phyloP scores from a whole-genome alignment of 2,329 filamentous ascomycete genomes.

The Lachnellula subtilissima region DNA sequence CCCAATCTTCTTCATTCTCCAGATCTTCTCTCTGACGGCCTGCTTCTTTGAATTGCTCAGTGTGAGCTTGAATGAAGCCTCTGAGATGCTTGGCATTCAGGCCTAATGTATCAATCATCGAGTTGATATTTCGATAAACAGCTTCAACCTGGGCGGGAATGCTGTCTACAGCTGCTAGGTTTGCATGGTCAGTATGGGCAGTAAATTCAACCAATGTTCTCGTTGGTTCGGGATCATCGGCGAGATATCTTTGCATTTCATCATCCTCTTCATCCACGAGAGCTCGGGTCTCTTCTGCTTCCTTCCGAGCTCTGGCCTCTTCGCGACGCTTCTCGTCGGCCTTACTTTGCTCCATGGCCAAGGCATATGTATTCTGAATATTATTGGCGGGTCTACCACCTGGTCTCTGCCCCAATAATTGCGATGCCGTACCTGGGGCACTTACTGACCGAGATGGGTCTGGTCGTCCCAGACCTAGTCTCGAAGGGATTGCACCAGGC shows the following conservation, averaged over 20 bases:
- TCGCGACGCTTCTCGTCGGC: conserved; percentile 26
- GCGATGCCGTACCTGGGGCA: conserved; percentile 54
- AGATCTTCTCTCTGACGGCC: conserved; percentile 63
- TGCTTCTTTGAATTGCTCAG: conserved; percentile 46
- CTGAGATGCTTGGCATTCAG: conserved; percentile 65
- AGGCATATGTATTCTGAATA: conserved; percentile 17
- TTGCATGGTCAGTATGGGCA: conserved; percentile 52
- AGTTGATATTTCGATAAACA: conserved; percentile 76
- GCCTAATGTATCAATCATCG: conserved; percentile 90
- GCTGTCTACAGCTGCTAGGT: conserved; percentile 42
- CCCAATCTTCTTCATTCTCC: conserved; percentile 64
- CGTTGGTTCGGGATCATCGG: conserved; percentile 56
- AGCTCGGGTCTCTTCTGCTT: conserved; percentile 52
- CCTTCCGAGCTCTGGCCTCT: conserved; percentile 46
- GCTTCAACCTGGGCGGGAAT: conserved; percentile 60
- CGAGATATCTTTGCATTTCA: conserved; percentile 58
- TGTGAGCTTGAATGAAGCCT: conserved; percentile 64
- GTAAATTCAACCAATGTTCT: conserved; percentile 63
- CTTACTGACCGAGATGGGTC: conserved; percentile 55
- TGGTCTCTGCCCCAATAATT: conserved; percentile 46
- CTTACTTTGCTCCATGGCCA: conserved; percentile 23
- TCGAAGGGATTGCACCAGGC: conserved; percentile 45
- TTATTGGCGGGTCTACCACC: conserved; percentile 40
- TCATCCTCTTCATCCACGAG: conserved; percentile 67
- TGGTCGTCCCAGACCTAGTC: conserved; percentile 43